A percentile compares a stretch with the other conserved stretches of the same genome.
These are phyloP conservation scores for Penicillium sp. DNA, from an alignment of 2,329 filamentous ascomycete genomes.

Conservation along the genomic window DNA sequence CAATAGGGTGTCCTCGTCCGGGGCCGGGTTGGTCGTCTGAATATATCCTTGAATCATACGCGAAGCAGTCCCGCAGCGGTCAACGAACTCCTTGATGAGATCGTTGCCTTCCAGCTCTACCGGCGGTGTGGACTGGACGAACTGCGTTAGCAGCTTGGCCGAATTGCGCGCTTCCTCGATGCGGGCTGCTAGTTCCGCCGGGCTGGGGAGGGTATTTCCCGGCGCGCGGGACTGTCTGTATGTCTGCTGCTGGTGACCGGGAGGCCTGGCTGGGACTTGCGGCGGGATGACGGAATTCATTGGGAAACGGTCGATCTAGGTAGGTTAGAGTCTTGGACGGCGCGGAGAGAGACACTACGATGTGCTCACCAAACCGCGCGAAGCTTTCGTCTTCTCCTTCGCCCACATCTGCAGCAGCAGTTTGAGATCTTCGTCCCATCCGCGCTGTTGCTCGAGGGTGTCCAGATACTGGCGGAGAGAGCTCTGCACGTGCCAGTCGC, in stretches of 20 bases:
- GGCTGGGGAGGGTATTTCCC: slow-evolving; percentile 56
- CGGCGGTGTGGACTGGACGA: slow-evolving; percentile 79
- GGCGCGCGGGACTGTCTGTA: slow-evolving; percentile 29
- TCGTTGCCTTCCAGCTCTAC: slow-evolving; percentile 76
- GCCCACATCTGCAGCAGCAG: slow-evolving; percentile 81
- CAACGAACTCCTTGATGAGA: slow-evolving; percentile 87
- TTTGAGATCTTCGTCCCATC: slow-evolving; percentile 69
- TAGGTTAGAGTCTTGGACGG: neutral
- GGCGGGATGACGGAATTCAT: neutral
- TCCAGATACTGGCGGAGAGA: slow-evolving; percentile 85
- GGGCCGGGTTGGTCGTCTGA: slow-evolving; percentile 69
- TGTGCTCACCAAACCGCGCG: slow-evolving; percentile 41
- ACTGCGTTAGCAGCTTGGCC: slow-evolving; percentile 86
- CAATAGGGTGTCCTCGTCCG: slow-evolving; percentile 92
- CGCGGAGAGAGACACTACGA: neutral
- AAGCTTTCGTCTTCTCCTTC: slow-evolving; percentile 72
- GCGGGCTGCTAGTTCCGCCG: slow-evolving; percentile 74
- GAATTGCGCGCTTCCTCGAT: slow-evolving; percentile 89
- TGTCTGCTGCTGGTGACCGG: neutral
- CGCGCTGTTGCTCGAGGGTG: slow-evolving; percentile 68
- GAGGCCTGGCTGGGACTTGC: neutral
- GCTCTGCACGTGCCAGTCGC: slow-evolving; percentile 75
- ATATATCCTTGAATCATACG: slow-evolving; percentile 85
- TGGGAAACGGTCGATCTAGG: slow-evolving; percentile 12
- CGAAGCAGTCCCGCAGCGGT: slow-evolving; percentile 78